phyloP scores from a whole-genome alignment of 73 alveolate species.

The Breviolum minutum region DNA sequence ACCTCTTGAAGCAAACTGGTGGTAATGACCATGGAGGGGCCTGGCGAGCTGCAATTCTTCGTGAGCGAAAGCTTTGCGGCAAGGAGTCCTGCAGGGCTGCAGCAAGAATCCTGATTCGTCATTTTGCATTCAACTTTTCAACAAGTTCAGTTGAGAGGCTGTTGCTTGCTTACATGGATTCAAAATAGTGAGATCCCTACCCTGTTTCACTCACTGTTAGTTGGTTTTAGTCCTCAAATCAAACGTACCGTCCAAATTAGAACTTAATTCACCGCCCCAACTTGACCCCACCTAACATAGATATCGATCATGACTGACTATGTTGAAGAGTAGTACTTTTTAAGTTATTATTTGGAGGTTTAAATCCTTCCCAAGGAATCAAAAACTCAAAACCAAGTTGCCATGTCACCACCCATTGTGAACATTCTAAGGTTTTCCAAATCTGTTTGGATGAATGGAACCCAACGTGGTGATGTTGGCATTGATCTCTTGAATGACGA shows the following conservation, averaged over 20 bases:
- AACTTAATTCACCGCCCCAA: too few relatives aligned
- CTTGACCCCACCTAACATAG: too few relatives aligned
- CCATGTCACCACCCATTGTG: not conserved
- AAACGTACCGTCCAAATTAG: too few relatives aligned
- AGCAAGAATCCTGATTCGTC: not conserved
- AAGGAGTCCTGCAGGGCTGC: not conserved
- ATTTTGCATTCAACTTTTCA: not conserved
- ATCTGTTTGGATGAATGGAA: constrained; percentile 7
- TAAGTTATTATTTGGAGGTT: too few relatives aligned
- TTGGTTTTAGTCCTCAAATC: too few relatives aligned
- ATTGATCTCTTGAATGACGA: not conserved
- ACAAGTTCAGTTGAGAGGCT: constrained; percentile 11
- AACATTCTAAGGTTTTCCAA: not conserved
- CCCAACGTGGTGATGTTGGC: constrained; percentile 12
- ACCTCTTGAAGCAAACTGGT: not conserved
- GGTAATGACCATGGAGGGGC: not conserved
- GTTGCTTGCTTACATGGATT: not conserved
- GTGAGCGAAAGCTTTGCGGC: constrained; percentile 16
- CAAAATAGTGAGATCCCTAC: too few relatives aligned
- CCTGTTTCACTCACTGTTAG: too few relatives aligned
- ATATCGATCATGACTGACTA: too few relatives aligned
- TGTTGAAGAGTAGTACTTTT: too few relatives aligned
- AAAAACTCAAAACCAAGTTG: too few relatives aligned
- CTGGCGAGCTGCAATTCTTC: not conserved
- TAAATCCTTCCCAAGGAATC: too few relatives aligned